Evolutionary conservation across 2,329 filamentous ascomycete species (phyloP).

Genomic region (Exserohilum turcica): DNA sequence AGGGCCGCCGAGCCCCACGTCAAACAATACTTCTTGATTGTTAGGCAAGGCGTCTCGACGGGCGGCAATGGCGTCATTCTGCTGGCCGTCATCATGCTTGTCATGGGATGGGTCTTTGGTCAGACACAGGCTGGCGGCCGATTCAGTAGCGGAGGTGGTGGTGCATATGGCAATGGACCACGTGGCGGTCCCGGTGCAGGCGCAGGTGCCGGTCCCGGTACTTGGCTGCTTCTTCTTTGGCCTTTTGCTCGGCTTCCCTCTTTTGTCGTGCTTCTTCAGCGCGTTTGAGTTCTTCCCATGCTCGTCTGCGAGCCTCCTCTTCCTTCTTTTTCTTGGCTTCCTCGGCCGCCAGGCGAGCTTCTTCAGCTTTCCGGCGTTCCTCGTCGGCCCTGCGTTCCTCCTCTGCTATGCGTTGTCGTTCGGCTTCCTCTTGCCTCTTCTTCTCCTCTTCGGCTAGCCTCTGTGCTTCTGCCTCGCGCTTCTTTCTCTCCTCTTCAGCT

Average conservation of each 20-base stretch:
- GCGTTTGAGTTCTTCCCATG: slow-evolving; percentile 46
- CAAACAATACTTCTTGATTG: slow-evolving; percentile 72
- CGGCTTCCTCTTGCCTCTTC: slow-evolving; percentile 43
- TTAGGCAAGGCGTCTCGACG: slow-evolving; percentile 59
- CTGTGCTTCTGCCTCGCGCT: slow-evolving; percentile 7
- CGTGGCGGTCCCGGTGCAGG: slow-evolving; percentile 43
- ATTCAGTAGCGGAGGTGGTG: slow-evolving; percentile 35
- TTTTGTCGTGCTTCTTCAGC: slow-evolving; percentile 43
- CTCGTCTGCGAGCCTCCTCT: slow-evolving; percentile 53
- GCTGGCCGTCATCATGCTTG: slow-evolving; percentile 72
- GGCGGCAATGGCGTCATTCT: slow-evolving; percentile 75
- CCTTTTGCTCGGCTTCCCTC: slow-evolving; percentile 48
- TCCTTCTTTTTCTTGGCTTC: slow-evolving; percentile 53
- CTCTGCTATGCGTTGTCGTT: slow-evolving; percentile 64
- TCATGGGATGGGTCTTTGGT: slow-evolving; percentile 78
- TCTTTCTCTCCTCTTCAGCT: slow-evolving; percentile 12
- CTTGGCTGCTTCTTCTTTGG: slow-evolving; percentile 56
- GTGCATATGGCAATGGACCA: slow-evolving; percentile 31
- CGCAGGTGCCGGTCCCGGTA: slow-evolving; percentile 35
- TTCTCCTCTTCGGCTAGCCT: slow-evolving; percentile 31
- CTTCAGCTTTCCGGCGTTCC: slow-evolving; percentile 48
- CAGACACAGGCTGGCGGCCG: slow-evolving; percentile 63
- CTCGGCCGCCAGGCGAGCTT: slow-evolving; percentile 50
- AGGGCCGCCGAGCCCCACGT: slow-evolving; percentile 74
- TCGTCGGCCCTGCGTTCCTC: slow-evolving; percentile 33